Base-by-base conservation (phyloP, 75 land plant genomes). In the Adiantum capillusveneris region DNA sequence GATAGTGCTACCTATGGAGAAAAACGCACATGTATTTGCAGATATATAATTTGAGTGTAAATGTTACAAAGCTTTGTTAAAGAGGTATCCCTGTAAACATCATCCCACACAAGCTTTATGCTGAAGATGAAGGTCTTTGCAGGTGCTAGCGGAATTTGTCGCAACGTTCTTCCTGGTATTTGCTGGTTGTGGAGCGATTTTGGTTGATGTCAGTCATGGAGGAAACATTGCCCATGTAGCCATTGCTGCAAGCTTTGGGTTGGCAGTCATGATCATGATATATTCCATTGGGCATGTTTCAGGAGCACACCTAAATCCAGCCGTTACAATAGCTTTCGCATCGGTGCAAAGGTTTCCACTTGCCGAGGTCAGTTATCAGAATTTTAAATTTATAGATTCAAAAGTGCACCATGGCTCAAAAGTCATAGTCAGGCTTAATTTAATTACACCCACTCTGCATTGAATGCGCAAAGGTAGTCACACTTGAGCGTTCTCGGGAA, bases 231-330 rank as follows among this genome's bases (percentile, higher is more conserved):
- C 78, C 25, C 56, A 68, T 11, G 80, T 84, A 0, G 94, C 79
- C n/a, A 59, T 80, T 1, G 64, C 79, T 6, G 57, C 79, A 1
- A 72, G 65, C 12, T 85, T 84, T 68, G 84, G 92, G 0, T 48
- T 87, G 19, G 80, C 50, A 19, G 82, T 87, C 25, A 81, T 74
- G 74, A 76, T 76, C 24, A 68, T 86, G 78, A 62, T 81, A 50
- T 86, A 80, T 62, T 64, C 91, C 6, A 67, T 82, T 27, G 96
- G 96, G 14, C 91, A 86, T 61, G 80, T 90, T 64, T 90, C 96
- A 37, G 96, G 96, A 11, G 89, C 86, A 30, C 94, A 88, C 53
- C 66, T 88, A 57, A 88, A 88, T 58, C 94, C 94, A 0, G 84
- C 82, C 6, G 87, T 90, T 65, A 82, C 91, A 39, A 37, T 89